These are phyloP conservation scores for Acorus gramineus DNA, from an alignment of 106 monocot species.

Conservation along the genomic window DNA sequence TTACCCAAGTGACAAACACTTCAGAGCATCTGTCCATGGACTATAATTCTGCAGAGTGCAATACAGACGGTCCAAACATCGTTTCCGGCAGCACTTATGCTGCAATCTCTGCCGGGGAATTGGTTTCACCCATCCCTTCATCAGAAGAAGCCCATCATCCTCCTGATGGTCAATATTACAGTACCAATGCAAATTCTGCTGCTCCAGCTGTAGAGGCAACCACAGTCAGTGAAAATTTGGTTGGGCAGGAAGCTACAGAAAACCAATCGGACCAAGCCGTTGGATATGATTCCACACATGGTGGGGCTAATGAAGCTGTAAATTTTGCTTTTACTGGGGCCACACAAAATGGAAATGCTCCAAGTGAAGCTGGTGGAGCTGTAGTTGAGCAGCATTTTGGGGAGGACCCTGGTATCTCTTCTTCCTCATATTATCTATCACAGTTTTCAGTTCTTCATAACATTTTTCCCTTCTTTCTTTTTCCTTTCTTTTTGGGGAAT, in stretches of 20 bases:
- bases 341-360: slow-evolving; percentile 31
- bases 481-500: too few relatives aligned
- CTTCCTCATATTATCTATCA: background rate
- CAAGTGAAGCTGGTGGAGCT: slow-evolving; percentile 14
- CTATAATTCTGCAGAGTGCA: slow-evolving; percentile 7
- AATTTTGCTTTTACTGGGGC: slow-evolving; percentile 30
- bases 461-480: too few relatives aligned
- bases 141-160: slow-evolving; percentile 1
- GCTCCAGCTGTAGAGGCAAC: slow-evolving; percentile 3
- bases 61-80: too few relatives aligned
- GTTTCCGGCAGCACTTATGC: background rate
- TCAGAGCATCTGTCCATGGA: background rate
- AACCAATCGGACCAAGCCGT: slow-evolving; percentile 2
- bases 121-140: slow-evolving; percentile 3
- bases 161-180: slow-evolving; percentile 4
- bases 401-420: slow-evolving; percentile 16
- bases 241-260: slow-evolving; percentile 7
- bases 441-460: too few relatives aligned
- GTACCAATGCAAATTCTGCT: background rate
- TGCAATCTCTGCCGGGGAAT: slow-evolving; percentile 1
- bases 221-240: slow-evolving; percentile 6
- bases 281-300: slow-evolving; percentile 36
- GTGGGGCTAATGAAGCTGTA: slow-evolving; percentile 18
- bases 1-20: slow-evolving; percentile 1
- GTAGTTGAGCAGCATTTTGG: slow-evolving; percentile 28